These are phyloP conservation scores for Leptographium lundbergii DNA, from an alignment of 2,329 filamentous ascomycete species.

Conservation along the genomic window DNA sequence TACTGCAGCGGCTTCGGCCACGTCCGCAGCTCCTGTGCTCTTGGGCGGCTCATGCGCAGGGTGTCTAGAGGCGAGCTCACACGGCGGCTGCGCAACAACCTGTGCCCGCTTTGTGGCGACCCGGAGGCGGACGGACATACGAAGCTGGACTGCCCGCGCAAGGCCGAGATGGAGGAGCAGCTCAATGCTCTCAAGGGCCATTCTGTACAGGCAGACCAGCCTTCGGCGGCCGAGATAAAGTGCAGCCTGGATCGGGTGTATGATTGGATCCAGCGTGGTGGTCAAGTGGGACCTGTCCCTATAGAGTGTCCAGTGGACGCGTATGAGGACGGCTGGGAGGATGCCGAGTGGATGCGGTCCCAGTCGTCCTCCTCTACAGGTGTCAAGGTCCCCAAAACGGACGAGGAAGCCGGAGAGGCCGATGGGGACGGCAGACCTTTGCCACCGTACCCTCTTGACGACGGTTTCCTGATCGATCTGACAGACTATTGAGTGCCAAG, in stretches of 20 bases:
- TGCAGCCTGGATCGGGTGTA: neutral
- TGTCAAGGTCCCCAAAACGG: neutral
- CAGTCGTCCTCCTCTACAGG: neutral
- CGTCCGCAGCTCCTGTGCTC: conserved; percentile 3
- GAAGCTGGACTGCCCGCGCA: conserved; percentile 5
- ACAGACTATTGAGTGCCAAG: neutral
- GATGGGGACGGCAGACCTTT: neutral
- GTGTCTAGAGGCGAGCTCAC: conserved; percentile 5
- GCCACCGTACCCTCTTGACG: neutral
- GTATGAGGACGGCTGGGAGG: neutral
- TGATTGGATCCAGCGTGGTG: neutral
- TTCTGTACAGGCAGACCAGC: neutral
- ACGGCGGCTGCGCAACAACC: neutral
- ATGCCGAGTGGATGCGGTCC: neutral
- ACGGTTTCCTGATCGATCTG: neutral
- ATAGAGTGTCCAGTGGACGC: neutral
- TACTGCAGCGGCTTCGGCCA: conserved; percentile 8
- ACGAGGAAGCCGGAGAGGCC: neutral
- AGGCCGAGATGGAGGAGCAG: neutral
- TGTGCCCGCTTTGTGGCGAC: conserved; percentile 11
- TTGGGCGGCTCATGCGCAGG: conserved; percentile 9
- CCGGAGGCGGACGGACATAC: conserved; percentile 1
- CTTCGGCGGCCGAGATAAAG: neutral
- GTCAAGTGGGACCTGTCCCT: neutral
- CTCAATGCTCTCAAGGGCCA: neutral